Evolutionary conservation across 2,329 filamentous ascomycete genomes (phyloP).

Genomic region (Hypoxylon sp.): DNA sequence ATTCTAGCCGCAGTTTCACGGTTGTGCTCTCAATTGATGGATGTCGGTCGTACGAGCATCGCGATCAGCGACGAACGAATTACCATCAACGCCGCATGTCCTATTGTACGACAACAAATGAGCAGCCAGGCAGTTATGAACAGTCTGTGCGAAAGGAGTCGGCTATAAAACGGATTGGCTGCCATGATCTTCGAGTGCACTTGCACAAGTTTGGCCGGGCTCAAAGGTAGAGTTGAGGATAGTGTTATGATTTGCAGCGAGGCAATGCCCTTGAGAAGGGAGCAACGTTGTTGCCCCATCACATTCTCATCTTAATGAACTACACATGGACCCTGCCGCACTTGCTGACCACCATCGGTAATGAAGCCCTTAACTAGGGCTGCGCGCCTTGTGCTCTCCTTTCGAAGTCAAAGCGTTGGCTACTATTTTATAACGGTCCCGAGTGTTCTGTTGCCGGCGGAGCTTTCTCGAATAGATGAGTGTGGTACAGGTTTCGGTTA

Average conservation of each 20-base stretch:
- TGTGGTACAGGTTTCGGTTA: slow-evolving; percentile 10
- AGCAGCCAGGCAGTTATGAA: not conserved
- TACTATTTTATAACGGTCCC: not conserved
- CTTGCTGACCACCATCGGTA: not conserved
- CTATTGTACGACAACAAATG: not conserved
- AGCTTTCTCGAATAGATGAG: slow-evolving; percentile 6
- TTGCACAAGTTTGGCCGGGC: not conserved
- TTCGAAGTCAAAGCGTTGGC: slow-evolving; percentile 4
- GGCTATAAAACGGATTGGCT: not conserved
- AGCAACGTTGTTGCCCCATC: not conserved
- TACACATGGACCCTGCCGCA: not conserved
- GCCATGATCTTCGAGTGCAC: not conserved
- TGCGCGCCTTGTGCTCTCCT: not conserved
- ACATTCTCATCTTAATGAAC: slow-evolving; percentile 3
- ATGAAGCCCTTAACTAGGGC: not conserved
- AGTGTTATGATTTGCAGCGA: not conserved
- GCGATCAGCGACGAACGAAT: not conserved
- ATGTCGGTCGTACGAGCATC: not conserved
- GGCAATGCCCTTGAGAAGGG: slow-evolving; percentile 1
- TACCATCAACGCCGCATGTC: not conserved
- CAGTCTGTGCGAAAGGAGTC: not conserved
- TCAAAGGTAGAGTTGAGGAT: not conserved
- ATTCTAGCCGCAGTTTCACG: not conserved
- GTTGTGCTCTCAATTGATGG: not conserved
- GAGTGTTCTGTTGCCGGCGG: not conserved